These are phyloP conservation scores for Amanita rubescens DNA, from an alignment of 768 basidiomycete genomes.

Conservation along the genomic window DNA sequence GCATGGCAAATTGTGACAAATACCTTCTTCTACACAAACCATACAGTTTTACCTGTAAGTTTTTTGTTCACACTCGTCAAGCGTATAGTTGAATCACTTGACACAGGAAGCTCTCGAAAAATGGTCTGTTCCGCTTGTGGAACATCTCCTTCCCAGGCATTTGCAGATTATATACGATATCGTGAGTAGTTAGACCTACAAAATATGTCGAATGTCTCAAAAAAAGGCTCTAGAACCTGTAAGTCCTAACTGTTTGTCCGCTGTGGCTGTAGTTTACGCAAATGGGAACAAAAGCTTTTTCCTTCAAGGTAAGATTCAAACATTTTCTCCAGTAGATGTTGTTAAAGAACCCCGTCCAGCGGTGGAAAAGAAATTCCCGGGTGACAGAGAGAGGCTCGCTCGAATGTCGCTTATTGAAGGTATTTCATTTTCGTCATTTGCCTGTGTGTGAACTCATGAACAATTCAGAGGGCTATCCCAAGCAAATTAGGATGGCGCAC, in stretches of 20 bases:
- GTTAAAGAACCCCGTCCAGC: constrained; percentile 28
- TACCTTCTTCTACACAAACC: constrained; percentile 95
- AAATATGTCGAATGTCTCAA: not conserved
- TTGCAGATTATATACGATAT: constrained; percentile 92
- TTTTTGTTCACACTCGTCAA: not conserved
- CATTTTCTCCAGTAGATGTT: not conserved
- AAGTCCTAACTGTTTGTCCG: constrained; percentile 13
- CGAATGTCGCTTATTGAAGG: constrained; percentile 94
- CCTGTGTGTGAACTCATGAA: not conserved
- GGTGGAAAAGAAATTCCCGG: constrained; percentile 87
- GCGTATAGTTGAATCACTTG: not conserved
- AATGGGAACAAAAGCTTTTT: constrained; percentile 39
- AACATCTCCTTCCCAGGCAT: constrained; percentile 81
- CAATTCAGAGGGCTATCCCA: constrained; percentile 69
- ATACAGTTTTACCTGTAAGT: constrained; percentile 82
- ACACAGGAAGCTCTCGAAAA: constrained; percentile 76
- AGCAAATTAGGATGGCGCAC: constrained; percentile 87
- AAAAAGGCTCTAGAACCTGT: constrained; percentile 41
- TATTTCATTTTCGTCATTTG: constrained; percentile 14
- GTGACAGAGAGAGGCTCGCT: constrained; percentile 68
- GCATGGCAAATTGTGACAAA: constrained; percentile 89
- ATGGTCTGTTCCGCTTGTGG: constrained; percentile 86
- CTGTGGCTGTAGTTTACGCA: not conserved
- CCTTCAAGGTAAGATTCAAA: constrained; percentile 48
- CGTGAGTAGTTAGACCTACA: constrained; percentile 33